Percentiles rank a stretch among this genome's conserved stretches.
Conservation (phyloP, 805 yeast genomes). For the Metschnikowia borealis region DNA sequence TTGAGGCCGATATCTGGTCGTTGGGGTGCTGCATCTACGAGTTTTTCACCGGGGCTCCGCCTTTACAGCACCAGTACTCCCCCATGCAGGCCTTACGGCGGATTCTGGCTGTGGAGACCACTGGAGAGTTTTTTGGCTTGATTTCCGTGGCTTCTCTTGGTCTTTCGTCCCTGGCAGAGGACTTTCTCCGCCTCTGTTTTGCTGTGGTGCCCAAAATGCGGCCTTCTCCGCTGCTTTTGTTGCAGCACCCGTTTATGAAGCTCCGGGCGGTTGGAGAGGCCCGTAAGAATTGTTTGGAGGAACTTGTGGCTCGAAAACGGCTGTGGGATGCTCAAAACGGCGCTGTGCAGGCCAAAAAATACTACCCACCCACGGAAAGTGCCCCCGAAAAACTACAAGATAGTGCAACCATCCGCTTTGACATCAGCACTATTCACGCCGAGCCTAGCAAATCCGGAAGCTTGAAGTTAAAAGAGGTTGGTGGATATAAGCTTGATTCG, state of each 20-base stretch:
- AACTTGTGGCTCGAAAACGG: constrained; percentile 32
- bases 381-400: constrained; percentile 3
- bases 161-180: not conserved
- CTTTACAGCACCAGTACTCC: constrained; percentile 37
- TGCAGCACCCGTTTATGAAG: constrained; percentile 1
- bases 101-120: constrained; percentile 29
- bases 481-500: too few relatives aligned
- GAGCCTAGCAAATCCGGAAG: not conserved
- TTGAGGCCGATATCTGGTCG: constrained; percentile 74
- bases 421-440: constrained; percentile 28
- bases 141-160: not conserved
- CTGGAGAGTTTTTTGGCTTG: constrained; percentile 29
- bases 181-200: constrained; percentile 1
- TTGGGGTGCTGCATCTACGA: constrained; percentile 77
- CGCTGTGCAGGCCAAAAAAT: constrained; percentile 23
- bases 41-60: constrained; percentile 69
- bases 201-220: not conserved
- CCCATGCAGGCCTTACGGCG: constrained; percentile 44
- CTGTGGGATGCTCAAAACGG: constrained; percentile 40
- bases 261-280: not conserved
- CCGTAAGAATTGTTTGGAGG: constrained; percentile 20
- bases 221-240: not conserved
- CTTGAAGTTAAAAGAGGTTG: too few relatives aligned
- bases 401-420: constrained; percentile 28
- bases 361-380: constrained; percentile 36